Evolutionary conservation across 139 green algal species (phyloP).

Genomic region (Nannochloris sp.): DNA sequence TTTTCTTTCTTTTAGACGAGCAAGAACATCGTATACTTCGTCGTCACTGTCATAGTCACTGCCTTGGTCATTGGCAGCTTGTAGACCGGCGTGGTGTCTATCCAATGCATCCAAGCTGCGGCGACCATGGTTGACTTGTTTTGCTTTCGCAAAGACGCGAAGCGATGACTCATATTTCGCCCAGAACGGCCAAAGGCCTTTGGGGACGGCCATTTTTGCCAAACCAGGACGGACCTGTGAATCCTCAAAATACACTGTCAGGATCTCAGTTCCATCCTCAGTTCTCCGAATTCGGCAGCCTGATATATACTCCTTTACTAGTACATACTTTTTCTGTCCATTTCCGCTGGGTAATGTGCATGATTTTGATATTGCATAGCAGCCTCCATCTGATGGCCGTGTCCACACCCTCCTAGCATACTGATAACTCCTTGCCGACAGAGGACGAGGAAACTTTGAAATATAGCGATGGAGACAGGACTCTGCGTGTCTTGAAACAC

Average conservation of each 20-base stretch:
- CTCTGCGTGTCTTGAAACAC: slow-evolving; percentile 8
- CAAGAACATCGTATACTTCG: background rate
- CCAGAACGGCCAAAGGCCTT: slow-evolving; percentile 58
- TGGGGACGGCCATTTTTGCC: slow-evolving; percentile 58
- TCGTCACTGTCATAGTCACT: slow-evolving; percentile 10
- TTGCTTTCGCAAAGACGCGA: slow-evolving; percentile 6
- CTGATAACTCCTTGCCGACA: slow-evolving; percentile 50
- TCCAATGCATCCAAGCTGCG: background rate
- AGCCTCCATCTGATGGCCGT: slow-evolving; percentile 44
- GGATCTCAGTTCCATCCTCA: slow-evolving; percentile 38
- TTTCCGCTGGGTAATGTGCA: background rate
- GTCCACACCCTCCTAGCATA: slow-evolving; percentile 60
- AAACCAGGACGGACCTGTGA: slow-evolving; percentile 35
- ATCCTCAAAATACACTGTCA: slow-evolving; percentile 71
- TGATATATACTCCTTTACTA: slow-evolving; percentile 42
- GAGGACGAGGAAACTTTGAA: slow-evolving; percentile 53
- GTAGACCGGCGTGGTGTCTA: background rate
- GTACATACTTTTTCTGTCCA: slow-evolving; percentile 22
- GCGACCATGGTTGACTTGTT: background rate
- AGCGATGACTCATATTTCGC: slow-evolving; percentile 38
- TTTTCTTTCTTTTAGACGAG: background rate
- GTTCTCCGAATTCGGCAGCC: slow-evolving; percentile 34
- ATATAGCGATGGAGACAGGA: slow-evolving; percentile 39
- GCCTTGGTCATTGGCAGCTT: background rate
- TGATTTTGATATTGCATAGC: slow-evolving; percentile 32